Base-by-base conservation (phyloP, 1,139 yeast species). In the Geotrichum citri-aurantii region DNA sequence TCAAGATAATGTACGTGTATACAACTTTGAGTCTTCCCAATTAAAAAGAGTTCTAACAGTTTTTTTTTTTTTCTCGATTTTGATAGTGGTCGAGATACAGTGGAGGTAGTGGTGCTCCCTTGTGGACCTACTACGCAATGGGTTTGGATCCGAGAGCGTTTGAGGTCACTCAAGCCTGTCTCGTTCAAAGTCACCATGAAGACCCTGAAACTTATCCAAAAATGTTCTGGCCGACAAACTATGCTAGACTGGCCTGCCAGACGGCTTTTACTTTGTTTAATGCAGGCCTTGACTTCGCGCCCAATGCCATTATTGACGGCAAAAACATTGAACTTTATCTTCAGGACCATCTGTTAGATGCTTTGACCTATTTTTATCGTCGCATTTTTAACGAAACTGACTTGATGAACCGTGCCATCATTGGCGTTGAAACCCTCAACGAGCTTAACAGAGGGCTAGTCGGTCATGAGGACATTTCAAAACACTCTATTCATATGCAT, bases 61-160 rank as follows among this genome's bases (percentile, higher is more conserved):
- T 8, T 24, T 24, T 46, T 46, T 40, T 40, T n/a, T 40, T 5
- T 19, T 10, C 17, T 19, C 14, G n/a, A 21, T 23, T 8, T n/a
- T n/a, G n/a, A 23, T 21, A 53, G 57, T 92, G 98, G 98, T 86
- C 95, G 6, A 76, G 97, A 56, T 88, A 78, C 69, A 78, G 85
- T 19, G 97, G 98, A n/a, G 98, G 98, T 1, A 85, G 92, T 60
- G 98, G 98, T 21, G 96, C 97, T 5, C 97, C 98, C 0, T 67
- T 89, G 72, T 92, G 98, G 98, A 91, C 97, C 0, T 73, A 90
- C n/a, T 86, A 88, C 67, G 95, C 96, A n/a, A 96, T 95, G 2
- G 97, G 97, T 0, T 75, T 92, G 56, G 83, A 92, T 57, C 97
- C 97, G 0, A 75, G 72, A 26, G 73, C 81, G n/a, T 88, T 92